Evolutionary conservation across 2,329 filamentous ascomycete species (phyloP).

Genomic region (Colletotrichum lentis): DNA sequence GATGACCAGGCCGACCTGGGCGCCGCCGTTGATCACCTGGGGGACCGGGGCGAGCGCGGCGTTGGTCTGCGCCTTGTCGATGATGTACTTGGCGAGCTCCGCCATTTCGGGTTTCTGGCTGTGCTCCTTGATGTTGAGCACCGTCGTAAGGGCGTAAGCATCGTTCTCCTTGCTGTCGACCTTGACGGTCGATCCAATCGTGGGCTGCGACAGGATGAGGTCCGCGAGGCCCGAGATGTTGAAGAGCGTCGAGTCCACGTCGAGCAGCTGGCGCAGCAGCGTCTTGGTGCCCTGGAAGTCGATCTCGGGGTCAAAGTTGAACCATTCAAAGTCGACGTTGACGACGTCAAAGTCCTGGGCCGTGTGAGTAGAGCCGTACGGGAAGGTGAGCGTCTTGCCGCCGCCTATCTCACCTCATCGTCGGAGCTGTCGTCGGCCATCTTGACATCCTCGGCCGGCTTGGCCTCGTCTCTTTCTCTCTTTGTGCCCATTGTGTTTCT

Average conservation of each 20-base stretch:
- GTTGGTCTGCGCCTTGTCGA: slow-evolving; percentile 62
- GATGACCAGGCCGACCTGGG: slow-evolving; percentile 83
- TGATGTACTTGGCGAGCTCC: slow-evolving; percentile 76
- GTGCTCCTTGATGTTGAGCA: slow-evolving; percentile 83
- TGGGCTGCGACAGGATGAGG: slow-evolving; percentile 84
- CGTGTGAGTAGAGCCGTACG: slow-evolving; percentile 24
- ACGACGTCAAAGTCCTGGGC: slow-evolving; percentile 87
- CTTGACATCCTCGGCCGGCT: slow-evolving; percentile 56
- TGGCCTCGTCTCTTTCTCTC: slow-evolving; percentile 57
- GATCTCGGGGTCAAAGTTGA: slow-evolving; percentile 87
- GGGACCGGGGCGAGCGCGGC: slow-evolving; percentile 64
- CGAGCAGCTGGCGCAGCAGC: slow-evolving; percentile 89
- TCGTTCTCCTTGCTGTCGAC: slow-evolving; percentile 94
- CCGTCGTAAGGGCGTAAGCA: slow-evolving; percentile 90
- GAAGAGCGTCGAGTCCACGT: slow-evolving; percentile 84
- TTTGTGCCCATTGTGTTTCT: slow-evolving; percentile 58
- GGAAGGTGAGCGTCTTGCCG: slow-evolving; percentile 37
- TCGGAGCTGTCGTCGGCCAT: slow-evolving; percentile 63
- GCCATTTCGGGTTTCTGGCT: slow-evolving; percentile 76
- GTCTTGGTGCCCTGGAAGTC: slow-evolving; percentile 96
- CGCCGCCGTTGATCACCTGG: slow-evolving; percentile 61
- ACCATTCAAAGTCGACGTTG: slow-evolving; percentile 98
- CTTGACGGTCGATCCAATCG: slow-evolving; percentile 93
- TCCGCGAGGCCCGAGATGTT: slow-evolving; percentile 88
- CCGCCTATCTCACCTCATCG: slow-evolving; percentile 55